Evolutionary conservation across 306 rosid genomes (phyloP), one percentile per base, ranked within the genome.

Genomic region (Ormosia emarginata): DNA sequence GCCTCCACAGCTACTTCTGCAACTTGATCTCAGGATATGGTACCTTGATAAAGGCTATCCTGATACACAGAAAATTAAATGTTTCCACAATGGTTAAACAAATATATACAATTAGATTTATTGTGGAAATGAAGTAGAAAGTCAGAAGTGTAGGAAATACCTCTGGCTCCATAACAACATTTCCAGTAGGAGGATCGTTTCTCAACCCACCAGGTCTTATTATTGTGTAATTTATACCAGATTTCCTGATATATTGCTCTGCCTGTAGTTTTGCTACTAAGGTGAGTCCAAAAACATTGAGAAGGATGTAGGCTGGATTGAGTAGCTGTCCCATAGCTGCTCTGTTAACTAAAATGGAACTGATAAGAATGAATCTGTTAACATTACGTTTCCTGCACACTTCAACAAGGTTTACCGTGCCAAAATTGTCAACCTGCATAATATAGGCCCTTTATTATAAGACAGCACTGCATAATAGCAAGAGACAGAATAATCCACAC

Each of bases 1-100:
- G 99, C 98, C 89, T 95, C 97, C 2, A 95, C 89, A 72, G 98
- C 97, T 40, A 88, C 97, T 77, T 95, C 98, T 55, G 98, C 98
- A 71, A 95, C 99, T 84, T 87, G 88, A 82, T 95, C 99, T 86
- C 99, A 89, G 71, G 99, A 93, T 88, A 95, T 95, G 82, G 76
- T 66, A 57, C 97, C 99, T 80, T 72, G 88, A 56, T 50, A 93
- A 81, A 95, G 96, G 56, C 98, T 92, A 84, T 95, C 99, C 99
- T 93, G 56, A 70, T 59, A 67, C 50, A 74, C 66, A 55, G 71
- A 63, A 52, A 72, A 41, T 29, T 41, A 39, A 63, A 18, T 29
- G 5, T 64, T 77, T 71, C 13, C 41, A 65, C 7, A 41, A 13
- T 7, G 47, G 70, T 7, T 53, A 13, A 15, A 72, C 29, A 74